A percentile compares a stretch with the other conserved stretches of the same genome.
phyloP scores from a whole-genome alignment of 768 basidiomycete species.

The Naematelia encephala region DNA sequence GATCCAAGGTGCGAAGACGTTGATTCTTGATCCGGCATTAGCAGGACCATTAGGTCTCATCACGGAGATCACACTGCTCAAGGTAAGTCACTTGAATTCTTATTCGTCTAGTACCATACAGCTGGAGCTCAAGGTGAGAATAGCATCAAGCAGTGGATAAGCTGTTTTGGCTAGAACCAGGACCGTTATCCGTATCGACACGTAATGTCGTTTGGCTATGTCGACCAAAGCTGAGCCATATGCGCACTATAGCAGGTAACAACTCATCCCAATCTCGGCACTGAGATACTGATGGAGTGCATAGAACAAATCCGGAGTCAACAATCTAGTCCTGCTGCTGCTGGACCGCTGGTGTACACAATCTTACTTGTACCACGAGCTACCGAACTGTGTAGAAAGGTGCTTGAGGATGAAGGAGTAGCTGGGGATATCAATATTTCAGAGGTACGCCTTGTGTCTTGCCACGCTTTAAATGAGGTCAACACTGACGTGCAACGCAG shows the following conservation, averaged over 20 bases:
- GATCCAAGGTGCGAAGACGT: conserved; percentile 77
- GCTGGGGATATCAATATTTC: conserved; percentile 86
- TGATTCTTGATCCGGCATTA: conserved; percentile 82
- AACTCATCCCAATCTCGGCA: neutral
- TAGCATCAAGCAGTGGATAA: conserved; percentile 99
- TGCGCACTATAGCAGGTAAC: conserved; percentile 86
- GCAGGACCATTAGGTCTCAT: conserved; percentile 90
- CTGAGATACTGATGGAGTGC: conserved; percentile 13
- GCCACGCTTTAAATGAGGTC: neutral
- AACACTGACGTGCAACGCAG: conserved; percentile 39
- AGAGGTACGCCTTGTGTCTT: conserved; percentile 36
- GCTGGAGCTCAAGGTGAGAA: conserved; percentile 4
- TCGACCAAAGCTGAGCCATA: conserved; percentile 75
- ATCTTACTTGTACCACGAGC: conserved; percentile 80
- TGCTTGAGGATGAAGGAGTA: conserved; percentile 95
- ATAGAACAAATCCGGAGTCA: conserved; percentile 89
- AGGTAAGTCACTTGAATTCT: conserved; percentile 58
- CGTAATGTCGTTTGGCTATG: conserved; percentile 91
- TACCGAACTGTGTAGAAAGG: conserved; percentile 77
- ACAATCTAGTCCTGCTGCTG: conserved; percentile 50
- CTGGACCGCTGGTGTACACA: conserved; percentile 75
- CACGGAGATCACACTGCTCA: conserved; percentile 88
- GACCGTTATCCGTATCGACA: conserved; percentile 74
- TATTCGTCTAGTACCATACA: neutral
- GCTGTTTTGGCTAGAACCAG: conserved; percentile 98